These are phyloP conservation scores for Linum lewisii DNA, from an alignment of 345 rosid genomes.

Conservation along the genomic window DNA sequence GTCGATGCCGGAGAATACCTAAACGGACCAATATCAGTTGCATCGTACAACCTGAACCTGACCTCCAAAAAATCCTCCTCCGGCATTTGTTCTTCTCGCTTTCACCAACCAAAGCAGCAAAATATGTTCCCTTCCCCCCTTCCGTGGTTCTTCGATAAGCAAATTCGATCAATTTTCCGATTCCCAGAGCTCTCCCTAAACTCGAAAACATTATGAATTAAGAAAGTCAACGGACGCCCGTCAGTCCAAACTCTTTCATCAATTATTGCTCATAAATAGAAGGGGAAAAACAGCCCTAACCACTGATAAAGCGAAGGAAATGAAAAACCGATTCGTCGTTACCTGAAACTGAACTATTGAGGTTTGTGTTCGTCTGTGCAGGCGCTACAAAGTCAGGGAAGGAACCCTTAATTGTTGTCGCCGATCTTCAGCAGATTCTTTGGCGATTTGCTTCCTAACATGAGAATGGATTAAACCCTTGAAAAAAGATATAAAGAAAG, in stretches of 20 bases:
- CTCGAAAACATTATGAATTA: not conserved
- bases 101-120: not conserved
- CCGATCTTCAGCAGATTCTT: not conserved
- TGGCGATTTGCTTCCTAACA: not conserved
- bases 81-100: slow-evolving; percentile 48
- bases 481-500: not conserved
- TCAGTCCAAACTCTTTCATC: not conserved
- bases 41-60: slow-evolving; percentile 83
- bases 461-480: not conserved
- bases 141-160: not conserved
- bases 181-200: not conserved
- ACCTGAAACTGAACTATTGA: not conserved
- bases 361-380: not conserved
- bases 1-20: slow-evolving; percentile 66
- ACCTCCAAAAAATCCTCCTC: slow-evolving; percentile 74
- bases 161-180: not conserved
- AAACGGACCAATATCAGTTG: slow-evolving; percentile 89
- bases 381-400: not conserved
- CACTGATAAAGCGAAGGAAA: not conserved
- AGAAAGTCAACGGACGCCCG: not conserved
- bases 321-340: not conserved
- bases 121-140: not conserved
- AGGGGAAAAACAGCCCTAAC: not conserved
- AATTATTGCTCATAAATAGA: not conserved
- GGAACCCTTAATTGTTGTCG: not conserved